These are phyloP conservation scores for Fragaria nilgerrensis DNA, from an alignment of 306 rosid species.

Conservation along the genomic window DNA sequence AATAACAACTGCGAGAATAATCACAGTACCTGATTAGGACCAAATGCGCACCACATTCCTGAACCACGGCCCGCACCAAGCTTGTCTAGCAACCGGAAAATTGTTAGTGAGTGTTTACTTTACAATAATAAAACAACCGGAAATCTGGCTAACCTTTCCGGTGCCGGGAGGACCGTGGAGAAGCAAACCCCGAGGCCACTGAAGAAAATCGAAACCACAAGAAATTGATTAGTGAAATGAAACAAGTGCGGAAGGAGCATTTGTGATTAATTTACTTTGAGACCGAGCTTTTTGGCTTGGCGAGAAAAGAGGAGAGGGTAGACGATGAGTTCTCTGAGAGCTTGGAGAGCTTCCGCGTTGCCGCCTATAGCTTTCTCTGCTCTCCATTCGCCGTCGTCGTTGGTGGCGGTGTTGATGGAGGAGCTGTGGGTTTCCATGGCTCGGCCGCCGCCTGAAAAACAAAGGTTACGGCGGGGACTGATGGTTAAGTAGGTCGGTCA, in stretches of 20 bases:
- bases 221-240: background rate
- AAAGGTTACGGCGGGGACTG: background rate
- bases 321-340: conserved; percentile 71
- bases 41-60: conserved; percentile 78
- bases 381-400: conserved; percentile 33
- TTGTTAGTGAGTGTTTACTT: background rate
- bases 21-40: conserved; percentile 55
- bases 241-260: background rate
- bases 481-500: background rate
- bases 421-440: conserved; percentile 34
- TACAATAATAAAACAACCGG: no score
- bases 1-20: background rate
- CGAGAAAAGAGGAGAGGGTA: conserved; percentile 57
- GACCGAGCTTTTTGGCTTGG: conserved; percentile 61
- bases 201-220: conserved; percentile 29
- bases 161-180: conserved; percentile 93
- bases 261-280: conserved; percentile 42
- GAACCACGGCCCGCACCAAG: conserved; percentile 84
- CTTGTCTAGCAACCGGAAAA: conserved; percentile 47
- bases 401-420: background rate
- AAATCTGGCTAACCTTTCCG: conserved; percentile 51
- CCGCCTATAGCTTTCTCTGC: conserved; percentile 85
- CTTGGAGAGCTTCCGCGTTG: conserved; percentile 60
- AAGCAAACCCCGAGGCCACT: conserved; percentile 89
- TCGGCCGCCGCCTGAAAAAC: background rate